These are phyloP conservation scores for Leccinum pallidistipes DNA, from an alignment of 1,284 basidiomycete species.

Conservation along the genomic window DNA sequence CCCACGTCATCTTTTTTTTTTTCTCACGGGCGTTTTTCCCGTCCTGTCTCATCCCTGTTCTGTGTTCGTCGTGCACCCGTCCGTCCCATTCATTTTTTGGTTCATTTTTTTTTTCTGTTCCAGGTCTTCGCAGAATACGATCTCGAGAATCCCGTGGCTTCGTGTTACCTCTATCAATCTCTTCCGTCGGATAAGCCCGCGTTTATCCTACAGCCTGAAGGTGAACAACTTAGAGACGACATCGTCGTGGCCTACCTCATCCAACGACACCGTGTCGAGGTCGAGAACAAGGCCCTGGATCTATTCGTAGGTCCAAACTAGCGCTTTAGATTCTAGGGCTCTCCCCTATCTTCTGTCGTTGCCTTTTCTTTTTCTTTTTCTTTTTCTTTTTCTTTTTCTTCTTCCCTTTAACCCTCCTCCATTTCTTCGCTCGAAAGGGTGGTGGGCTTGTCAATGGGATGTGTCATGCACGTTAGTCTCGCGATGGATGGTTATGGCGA, in stretches of 20 bases:
- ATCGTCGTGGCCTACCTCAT: conserved; percentile 31
- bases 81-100: neutral
- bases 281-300: conserved; percentile 28
- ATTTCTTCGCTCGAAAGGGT: neutral
- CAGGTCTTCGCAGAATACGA: conserved; percentile 29
- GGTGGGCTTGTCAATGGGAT: neutral
- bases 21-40: conserved; percentile 1
- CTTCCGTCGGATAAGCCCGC: conserved; percentile 18
- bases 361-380: neutral
- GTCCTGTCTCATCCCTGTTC: neutral
- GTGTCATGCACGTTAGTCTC: neutral
- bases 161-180: conserved; percentile 19
- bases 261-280: conserved; percentile 26
- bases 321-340: neutral
- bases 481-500: neutral
- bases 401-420: neutral
- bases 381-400: neutral
- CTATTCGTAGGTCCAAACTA: conserved; percentile 26
- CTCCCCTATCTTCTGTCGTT: neutral
- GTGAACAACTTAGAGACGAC: conserved; percentile 31
- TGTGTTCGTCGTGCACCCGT: neutral
- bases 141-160: conserved; percentile 24
- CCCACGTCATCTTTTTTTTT: neutral
- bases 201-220: conserved; percentile 22
- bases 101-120: neutral